Conservation (phyloP, 257 asterid species). For the Perilla frutescens region DNA sequence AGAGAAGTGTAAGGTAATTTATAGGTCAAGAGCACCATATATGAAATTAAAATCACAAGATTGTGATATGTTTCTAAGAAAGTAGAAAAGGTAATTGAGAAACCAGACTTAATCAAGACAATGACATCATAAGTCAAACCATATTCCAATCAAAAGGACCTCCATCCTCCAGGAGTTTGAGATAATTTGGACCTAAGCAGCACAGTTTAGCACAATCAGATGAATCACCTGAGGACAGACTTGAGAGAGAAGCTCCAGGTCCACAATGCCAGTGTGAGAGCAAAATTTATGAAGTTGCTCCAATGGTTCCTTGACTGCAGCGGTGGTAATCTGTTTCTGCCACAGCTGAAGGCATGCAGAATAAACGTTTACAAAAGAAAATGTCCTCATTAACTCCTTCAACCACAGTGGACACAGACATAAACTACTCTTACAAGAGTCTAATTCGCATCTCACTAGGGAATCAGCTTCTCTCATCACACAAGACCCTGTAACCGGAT, state of each 20-base stretch:
- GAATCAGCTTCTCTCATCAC: slow-evolving; percentile 45
- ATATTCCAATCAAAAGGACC: not conserved
- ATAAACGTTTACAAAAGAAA: slow-evolving; percentile 62
- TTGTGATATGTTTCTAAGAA: not conserved
- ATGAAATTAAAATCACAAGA: not conserved
- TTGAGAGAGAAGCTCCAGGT: slow-evolving; percentile 68
- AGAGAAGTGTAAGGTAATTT: slow-evolving; percentile 3
- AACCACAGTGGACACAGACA: slow-evolving; percentile 82
- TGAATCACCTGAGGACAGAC: slow-evolving; percentile 75
- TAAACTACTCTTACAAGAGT: slow-evolving; percentile 43
- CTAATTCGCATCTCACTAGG: slow-evolving; percentile 33
- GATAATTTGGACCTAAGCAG: slow-evolving; percentile 14
- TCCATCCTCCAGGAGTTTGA: slow-evolving; percentile 2
- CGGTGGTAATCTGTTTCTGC: slow-evolving; percentile 44
- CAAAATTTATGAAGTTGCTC: slow-evolving; percentile 59
- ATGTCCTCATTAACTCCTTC: slow-evolving; percentile 63
- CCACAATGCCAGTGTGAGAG: slow-evolving; percentile 47
- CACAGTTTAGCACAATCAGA: slow-evolving; percentile 20
- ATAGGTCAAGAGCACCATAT: not conserved
- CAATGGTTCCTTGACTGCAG: slow-evolving; percentile 51
- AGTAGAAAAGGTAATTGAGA: not conserved
- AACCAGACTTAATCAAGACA: not conserved
- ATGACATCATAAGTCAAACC: slow-evolving; percentile 1
- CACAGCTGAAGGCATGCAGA: slow-evolving; percentile 67
- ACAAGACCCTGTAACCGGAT: slow-evolving; percentile 64